Evolutionary conservation across 257 asterid genomes (phyloP), one percentile per base, ranked within the genome.

Genomic region (Primulina eburnea): DNA sequence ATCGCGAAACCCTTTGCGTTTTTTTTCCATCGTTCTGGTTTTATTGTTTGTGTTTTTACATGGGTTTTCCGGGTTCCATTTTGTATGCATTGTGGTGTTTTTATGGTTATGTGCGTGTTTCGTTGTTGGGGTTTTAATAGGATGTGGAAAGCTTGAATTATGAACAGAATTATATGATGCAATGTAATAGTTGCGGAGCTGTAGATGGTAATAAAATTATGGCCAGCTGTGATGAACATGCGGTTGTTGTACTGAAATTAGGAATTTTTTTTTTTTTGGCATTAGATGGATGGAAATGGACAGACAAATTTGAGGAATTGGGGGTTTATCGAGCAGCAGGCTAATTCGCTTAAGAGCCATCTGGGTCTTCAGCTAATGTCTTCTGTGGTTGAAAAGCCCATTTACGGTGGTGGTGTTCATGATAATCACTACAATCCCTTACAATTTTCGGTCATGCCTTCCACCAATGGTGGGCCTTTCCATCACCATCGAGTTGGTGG

Each of bases 401-500:
- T 80, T 61, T 77, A 78, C 34, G 85, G 82, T 35, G 82, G 83
- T 59, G 78, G 38, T 12, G 68, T 64, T 59, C 73, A 78, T 21
- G 84, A 77, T 20, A 78, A 73, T 11, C 85, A 76, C 34, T 85
- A 80, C 20, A 17, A 50, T 17, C 21, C 70, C 60, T 82, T 80
- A 50, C 81, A 80, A 2, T 61, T 83, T 4, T 70, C 79, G 0
- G 77, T 85, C 61, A 78, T 84, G 76, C 78, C 90, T n/a, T 77
- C 91, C 1, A 85, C 79, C 21, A 89, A 80, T 72, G 89, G 86
- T 0, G 89, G 96, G 16, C 83, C 81, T 0, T 85, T 71, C 69
- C 92, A 86, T 68, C 96, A 88, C 71, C 91, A 81, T 70, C 88
- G 89, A 17, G 85, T 87, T 24, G 84, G 88, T 70, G 90, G 92